phyloP scores from a whole-genome alignment of 345 rosid species.

The Sisymbrium irio region DNA sequence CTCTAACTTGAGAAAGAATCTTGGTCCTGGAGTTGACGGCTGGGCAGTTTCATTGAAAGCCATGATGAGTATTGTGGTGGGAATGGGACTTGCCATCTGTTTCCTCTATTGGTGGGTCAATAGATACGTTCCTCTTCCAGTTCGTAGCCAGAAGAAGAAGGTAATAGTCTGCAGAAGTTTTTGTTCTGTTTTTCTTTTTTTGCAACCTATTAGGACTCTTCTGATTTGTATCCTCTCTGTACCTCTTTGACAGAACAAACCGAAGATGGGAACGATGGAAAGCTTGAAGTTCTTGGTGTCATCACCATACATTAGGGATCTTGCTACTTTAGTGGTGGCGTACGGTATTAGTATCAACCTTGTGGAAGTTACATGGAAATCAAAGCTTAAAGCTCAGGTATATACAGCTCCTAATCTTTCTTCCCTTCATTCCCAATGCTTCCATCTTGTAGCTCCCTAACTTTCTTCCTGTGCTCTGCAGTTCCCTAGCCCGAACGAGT shows the following conservation, averaged over 20 bases:
- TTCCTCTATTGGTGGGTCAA: slow-evolving; percentile 95
- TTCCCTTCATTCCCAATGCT: not conserved
- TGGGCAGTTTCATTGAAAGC: slow-evolving; percentile 95
- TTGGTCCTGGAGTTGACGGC: slow-evolving; percentile 99
- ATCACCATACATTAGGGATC: slow-evolving; percentile 85
- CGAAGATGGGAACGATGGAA: slow-evolving; percentile 93
- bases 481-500: slow-evolving; percentile 98
- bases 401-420: not conserved
- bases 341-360: slow-evolving; percentile 98
- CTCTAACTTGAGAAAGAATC: slow-evolving; percentile 73
- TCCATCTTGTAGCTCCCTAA: not conserved
- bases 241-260: slow-evolving; percentile 59
- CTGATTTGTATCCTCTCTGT: not conserved
- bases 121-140: slow-evolving; percentile 68
- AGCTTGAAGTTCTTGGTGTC: slow-evolving; percentile 95
- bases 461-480: slow-evolving; percentile 30
- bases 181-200: not conserved
- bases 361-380: slow-evolving; percentile 98
- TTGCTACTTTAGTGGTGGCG: slow-evolving; percentile 95
- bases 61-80: slow-evolving; percentile 97
- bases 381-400: slow-evolving; percentile 99
- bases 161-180: slow-evolving; percentile 35
- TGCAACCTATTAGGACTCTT: not conserved
- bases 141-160: slow-evolving; percentile 96
- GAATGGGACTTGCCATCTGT: slow-evolving; percentile 82